Evolutionary conservation across 2,329 filamentous ascomycete species (phyloP).

Genomic region (Ascochyta viciae-villosae): DNA sequence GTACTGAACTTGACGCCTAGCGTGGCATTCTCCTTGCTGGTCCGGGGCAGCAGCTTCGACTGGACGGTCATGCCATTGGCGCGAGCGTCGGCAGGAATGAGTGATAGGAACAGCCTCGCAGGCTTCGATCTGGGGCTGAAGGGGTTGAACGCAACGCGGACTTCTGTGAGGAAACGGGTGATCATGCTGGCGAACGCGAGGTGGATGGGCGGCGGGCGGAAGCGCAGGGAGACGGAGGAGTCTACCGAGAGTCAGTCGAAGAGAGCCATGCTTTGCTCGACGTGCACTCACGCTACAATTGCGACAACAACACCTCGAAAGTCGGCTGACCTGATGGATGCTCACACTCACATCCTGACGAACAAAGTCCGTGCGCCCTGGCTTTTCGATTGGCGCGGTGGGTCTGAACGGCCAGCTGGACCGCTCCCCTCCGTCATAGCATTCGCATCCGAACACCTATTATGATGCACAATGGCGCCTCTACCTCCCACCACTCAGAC

Average conservation of each 20-base stretch:
- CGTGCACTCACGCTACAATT: neutral
- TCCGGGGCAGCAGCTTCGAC: conserved; percentile 75
- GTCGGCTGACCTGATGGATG: neutral
- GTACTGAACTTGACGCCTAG: conserved; percentile 87
- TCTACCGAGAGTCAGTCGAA: neutral
- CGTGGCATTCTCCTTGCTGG: conserved; percentile 71
- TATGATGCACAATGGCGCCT: conserved; percentile 42
- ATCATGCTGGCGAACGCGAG: conserved; percentile 66
- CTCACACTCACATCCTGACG: conserved; percentile 17
- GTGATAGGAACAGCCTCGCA: conserved; percentile 85
- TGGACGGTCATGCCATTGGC: conserved; percentile 76
- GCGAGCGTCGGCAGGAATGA: conserved; percentile 81
- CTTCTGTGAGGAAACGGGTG: conserved; percentile 83
- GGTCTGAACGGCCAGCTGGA: conserved; percentile 26
- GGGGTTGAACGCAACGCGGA: conserved; percentile 89
- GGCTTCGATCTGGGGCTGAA: conserved; percentile 82
- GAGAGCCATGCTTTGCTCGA: neutral
- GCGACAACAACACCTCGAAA: conserved; percentile 2
- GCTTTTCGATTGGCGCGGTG: conserved; percentile 19
- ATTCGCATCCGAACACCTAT: conserved; percentile 35
- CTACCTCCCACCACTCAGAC: conserved; percentile 44
- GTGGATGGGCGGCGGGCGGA: neutral
- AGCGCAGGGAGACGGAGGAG: neutral
- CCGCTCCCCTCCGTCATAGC: conserved; percentile 40
- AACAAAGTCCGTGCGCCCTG: conserved; percentile 29